phyloP scores from a whole-genome alignment of 148 eudicot genomes.

The Mesembryanthemum crystallinum region DNA sequence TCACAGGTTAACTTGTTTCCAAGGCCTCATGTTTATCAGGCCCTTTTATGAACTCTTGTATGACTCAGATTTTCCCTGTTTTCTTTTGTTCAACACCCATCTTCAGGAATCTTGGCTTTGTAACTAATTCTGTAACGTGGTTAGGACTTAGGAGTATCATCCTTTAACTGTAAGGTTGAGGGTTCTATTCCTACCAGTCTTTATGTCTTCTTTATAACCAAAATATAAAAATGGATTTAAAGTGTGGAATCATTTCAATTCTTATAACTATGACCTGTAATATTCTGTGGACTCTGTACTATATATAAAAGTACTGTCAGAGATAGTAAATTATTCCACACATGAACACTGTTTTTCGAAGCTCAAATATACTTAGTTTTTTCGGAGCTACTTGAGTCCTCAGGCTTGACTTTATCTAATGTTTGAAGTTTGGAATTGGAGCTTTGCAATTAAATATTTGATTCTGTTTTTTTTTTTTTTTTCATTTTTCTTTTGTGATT shows the following conservation, averaged over 20 bases:
- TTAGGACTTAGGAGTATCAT: background rate
- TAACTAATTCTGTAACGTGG: background rate
- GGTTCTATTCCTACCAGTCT: too few species aligned
- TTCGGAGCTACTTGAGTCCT: background rate
- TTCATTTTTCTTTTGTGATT: background rate
- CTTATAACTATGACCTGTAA: background rate
- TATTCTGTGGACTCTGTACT: conserved; percentile 5
- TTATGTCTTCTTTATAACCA: too few species aligned
- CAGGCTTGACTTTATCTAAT: background rate
- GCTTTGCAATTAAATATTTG: background rate
- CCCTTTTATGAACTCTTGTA: background rate
- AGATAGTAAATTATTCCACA: background rate
- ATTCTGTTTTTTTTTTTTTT: background rate
- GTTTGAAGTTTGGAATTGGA: background rate
- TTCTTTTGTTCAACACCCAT: background rate
- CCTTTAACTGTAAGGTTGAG: too few species aligned
- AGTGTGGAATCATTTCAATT: background rate
- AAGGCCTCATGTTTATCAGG: background rate
- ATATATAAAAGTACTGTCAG: background rate
- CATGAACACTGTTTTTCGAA: background rate
- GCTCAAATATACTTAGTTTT: background rate
- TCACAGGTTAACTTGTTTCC: background rate
- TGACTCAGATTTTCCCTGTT: background rate
- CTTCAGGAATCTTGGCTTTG: background rate
- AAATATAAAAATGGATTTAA: background rate